Evolutionary conservation across 345 rosid species (phyloP), one percentile per base, ranked within the genome.

Genomic region (Raphanus raphanistrum): DNA sequence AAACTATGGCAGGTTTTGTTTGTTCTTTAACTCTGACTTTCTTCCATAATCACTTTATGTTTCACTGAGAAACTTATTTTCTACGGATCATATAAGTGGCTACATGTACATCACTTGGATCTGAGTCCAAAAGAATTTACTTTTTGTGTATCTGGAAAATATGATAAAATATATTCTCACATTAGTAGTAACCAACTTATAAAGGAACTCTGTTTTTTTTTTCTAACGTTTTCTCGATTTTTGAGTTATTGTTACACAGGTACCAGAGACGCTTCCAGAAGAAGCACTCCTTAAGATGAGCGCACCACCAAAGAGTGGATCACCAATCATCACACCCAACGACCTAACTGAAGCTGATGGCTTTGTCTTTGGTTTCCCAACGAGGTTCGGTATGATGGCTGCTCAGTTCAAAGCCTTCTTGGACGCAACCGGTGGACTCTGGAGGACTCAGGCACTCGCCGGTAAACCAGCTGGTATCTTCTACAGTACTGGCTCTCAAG

Each of bases 301-400:
- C 63, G 98, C 97, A 74, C 95, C 97, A 58, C 88, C 93, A 4
- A 94, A 92, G 87, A 84, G 91, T 25, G 97, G 90, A 67, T 86
- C 86, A 17, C 98, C 98, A 11, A 76, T 88, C 79, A 87, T 92
- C 32, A 85, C 93, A 16, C 92, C 98, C 0, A 63, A 58, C 5
- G 95, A 94, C 27, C 91, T 92, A 50, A 71, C 97, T 35, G 97
- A 94, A 82, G 98, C 97, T 31, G 98, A 94, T 80, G 98, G 97
- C 3, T 83, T 92, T 64, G 82, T 92, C 66, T 86, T 92, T 66
- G 97, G 98, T 13, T 94, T 94, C 89, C 98, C 97, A 66, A 94
- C 98, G 43, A 89, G 97, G 83, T 94, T 90, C 43, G 98, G 98
- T 33, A 94, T 94, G 98, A 94, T 94, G 98, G 82, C 95, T 82